Evolutionary conservation across 2,329 filamentous ascomycete genomes (phyloP), one percentile per base, ranked within the genome.

Genomic region (Colletotrichum lini): DNA sequence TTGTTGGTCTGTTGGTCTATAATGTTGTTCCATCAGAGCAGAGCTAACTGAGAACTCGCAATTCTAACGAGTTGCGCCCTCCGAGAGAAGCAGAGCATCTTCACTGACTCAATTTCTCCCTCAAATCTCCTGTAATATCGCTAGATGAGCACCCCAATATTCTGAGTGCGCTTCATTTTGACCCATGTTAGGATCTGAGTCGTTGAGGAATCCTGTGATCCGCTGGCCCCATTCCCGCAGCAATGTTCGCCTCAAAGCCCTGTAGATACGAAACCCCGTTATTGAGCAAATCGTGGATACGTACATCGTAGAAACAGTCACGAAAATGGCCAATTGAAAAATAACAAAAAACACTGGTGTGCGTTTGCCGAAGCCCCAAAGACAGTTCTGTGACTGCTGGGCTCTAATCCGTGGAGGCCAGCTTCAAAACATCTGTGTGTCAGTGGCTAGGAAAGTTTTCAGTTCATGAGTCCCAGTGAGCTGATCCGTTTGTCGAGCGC

Each of bases 181-280:
- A 3, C 76, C 75, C 61, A 84, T 49, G 57, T 79, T 73, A 1
- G 81, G 79, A 57, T 84, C 82, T 18, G 80, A 75, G 52, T 84
- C 84, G 67, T 84, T 84, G 50, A 83, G 78, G 66, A 84, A 84
- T 81, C 12, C 82, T 82, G 78, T 80, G 83, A 16, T 78, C 74
- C 38, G 57, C 65, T n/a, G 58, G 40, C 15, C 76, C 67, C 8
- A 80, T 75, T 10, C 76, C 72, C 0, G 68, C 72, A 1, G 80
- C 82, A 15, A 82, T 73, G 70, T 78, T 82, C 57, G 74, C 67
- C 16, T 79, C 75, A 66, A 84, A 83, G 30, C 76, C 74, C 53
- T 80, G 74, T 30, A 84, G 73, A 12, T 80, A 74, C 2, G 74
- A 59, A 57, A 82, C 81, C 0, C 82, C 82, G 13, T 78, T 77